Evolutionary conservation across 2,329 filamentous ascomycete species (phyloP).

Genomic region (Microsporum audouinii): DNA sequence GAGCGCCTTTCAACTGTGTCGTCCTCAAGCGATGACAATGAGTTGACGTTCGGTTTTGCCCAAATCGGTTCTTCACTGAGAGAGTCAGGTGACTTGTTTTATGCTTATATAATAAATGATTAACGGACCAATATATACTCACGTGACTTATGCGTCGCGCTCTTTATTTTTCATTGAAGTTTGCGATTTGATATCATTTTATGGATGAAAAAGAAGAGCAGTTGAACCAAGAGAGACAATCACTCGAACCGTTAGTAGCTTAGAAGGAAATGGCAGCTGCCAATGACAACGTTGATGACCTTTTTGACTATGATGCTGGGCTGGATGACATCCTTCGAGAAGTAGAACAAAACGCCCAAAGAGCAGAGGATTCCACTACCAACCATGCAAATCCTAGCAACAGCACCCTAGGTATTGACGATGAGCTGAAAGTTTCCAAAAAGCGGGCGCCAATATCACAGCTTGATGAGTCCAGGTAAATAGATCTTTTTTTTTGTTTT

Average conservation of each 20-base stretch:
- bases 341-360: slow-evolving; percentile 13
- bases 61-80: background rate
- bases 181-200: background rate
- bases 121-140: background rate
- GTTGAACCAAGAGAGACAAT: too few species aligned
- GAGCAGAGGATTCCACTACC: slow-evolving; percentile 13
- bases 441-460: slow-evolving; percentile 69
- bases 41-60: background rate
- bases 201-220: too few species aligned
- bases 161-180: background rate
- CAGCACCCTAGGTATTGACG: slow-evolving; percentile 60
- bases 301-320: slow-evolving; percentile 65
- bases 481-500: background rate
- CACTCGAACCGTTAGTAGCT: background rate
- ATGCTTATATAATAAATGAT: background rate
- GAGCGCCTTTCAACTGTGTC: background rate
- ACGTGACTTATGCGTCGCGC: background rate
- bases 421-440: slow-evolving; percentile 73
- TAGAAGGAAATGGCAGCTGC: background rate
- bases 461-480: slow-evolving; percentile 66
- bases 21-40: background rate
- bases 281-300: slow-evolving; percentile 45
- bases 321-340: slow-evolving; percentile 41
- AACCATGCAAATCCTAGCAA: slow-evolving; percentile 29
- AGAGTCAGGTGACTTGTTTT: background rate